Conservation (phyloP, 441 rosid genomes). For the Eutrema salsugineum region DNA sequence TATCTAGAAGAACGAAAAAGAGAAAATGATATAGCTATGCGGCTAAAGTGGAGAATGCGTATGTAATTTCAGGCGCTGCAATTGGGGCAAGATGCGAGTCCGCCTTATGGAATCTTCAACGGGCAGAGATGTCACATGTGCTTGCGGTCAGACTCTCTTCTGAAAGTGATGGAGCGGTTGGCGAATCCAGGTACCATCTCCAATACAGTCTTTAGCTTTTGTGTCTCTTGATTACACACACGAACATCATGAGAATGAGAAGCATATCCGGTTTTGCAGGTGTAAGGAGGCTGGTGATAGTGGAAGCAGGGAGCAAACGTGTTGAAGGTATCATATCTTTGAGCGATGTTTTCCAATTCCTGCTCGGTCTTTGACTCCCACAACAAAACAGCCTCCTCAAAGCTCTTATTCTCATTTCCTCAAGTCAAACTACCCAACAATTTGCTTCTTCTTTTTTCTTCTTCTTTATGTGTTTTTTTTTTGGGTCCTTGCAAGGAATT, state of each 20-base stretch:
- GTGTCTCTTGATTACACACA: neutral
- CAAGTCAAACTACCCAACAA: constrained; percentile 17
- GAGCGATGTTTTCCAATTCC: constrained; percentile 80
- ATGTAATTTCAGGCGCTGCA: constrained; percentile 75
- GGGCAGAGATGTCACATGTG: constrained; percentile 94
- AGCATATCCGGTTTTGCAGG: constrained; percentile 39
- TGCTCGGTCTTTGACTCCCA: constrained; percentile 55
- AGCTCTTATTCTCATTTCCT: constrained; percentile 8
- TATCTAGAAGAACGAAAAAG: neutral
- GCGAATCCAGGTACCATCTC: constrained; percentile 69
- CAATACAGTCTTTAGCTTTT: neutral
- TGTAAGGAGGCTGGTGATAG: constrained; percentile 80
- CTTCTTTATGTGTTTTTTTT: neutral
- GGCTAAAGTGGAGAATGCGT: neutral
- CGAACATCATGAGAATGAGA: neutral
- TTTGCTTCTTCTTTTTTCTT: neutral
- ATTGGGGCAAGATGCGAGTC: constrained; percentile 77
- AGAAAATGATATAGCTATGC: neutral
- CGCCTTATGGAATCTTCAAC: constrained; percentile 48
- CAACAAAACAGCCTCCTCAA: neutral
- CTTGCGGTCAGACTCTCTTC: constrained; percentile 60
- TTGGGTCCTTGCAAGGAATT: constrained; percentile 21
- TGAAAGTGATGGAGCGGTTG: constrained; percentile 74
- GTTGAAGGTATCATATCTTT: constrained; percentile 92
- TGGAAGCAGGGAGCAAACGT: constrained; percentile 98